Conservation (phyloP, 2,329 filamentous ascomycete genomes). For the Alternaria sp. region DNA sequence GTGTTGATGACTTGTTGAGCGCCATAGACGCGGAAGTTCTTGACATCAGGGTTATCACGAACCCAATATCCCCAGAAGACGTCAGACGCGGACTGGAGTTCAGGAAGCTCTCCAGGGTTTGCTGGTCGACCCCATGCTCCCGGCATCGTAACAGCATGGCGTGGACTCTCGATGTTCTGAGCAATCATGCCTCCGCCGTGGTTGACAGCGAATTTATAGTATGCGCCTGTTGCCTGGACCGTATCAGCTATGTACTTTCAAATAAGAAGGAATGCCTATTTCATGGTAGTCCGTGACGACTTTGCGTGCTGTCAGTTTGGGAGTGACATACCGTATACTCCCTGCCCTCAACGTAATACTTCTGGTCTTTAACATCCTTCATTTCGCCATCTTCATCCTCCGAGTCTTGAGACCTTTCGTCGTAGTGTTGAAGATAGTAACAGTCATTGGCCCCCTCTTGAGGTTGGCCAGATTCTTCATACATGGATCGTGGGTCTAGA, state of each 20-base stretch:
- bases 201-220: slow-evolving; percentile 24
- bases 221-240: slow-evolving; percentile 20
- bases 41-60: slow-evolving; percentile 18
- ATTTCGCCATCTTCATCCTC: no score
- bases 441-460: no score
- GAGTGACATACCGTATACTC: no score
- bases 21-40: slow-evolving; percentile 25
- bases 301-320: no score
- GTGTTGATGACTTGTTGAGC: slow-evolving; percentile 21
- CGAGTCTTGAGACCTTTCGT: no score
- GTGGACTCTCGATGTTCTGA: slow-evolving; percentile 14
- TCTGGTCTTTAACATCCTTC: no score
- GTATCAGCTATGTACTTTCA: background rate
- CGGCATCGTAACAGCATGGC: background rate
- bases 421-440: no score
- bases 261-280: no score
- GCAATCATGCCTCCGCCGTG: slow-evolving; percentile 18
- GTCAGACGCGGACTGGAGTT: slow-evolving; percentile 21
- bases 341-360: no score
- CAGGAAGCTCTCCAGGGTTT: slow-evolving; percentile 25
- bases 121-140: slow-evolving; percentile 1
- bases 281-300: no score
- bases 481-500: no score
- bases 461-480: no score
- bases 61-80: slow-evolving; percentile 33